phyloP scores from a whole-genome alignment of 768 basidiomycete species.

The Kwoniella shandongensis region DNA sequence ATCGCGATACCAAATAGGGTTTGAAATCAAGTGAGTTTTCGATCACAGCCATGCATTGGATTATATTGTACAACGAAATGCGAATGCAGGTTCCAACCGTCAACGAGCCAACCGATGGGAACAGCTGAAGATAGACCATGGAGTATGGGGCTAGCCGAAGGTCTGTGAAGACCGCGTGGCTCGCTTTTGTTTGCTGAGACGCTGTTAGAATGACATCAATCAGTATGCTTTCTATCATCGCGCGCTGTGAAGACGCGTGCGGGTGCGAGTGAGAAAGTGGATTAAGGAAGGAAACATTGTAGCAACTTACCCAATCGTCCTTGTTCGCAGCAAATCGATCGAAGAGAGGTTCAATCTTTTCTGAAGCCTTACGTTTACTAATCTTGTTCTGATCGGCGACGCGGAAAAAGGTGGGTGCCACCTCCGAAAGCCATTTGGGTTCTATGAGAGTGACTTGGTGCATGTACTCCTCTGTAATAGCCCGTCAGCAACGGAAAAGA shows the following conservation, averaged over 20 bases:
- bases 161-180: slow-evolving; percentile 51
- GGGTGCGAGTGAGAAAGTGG: background rate
- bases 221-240: background rate
- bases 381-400: slow-evolving; percentile 97
- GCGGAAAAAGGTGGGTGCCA: slow-evolving; percentile 97
- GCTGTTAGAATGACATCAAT: slow-evolving; percentile 17
- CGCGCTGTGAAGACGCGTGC: background rate
- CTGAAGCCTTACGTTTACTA: slow-evolving; percentile 55
- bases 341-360: slow-evolving; percentile 88
- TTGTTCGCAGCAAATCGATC: slow-evolving; percentile 66
- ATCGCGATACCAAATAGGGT: no score
- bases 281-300: background rate
- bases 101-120: no score
- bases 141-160: slow-evolving; percentile 20
- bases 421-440: slow-evolving; percentile 97
- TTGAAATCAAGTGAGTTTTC: no score
- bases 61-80: no score
- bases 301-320: slow-evolving; percentile 61
- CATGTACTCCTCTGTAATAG: slow-evolving; percentile 48
- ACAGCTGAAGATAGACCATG: no score
- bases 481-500: slow-evolving; percentile 8
- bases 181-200: slow-evolving; percentile 50
- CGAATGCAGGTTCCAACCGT: no score
- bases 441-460: slow-evolving; percentile 78
- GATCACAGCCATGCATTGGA: no score